phyloP scores from a whole-genome alignment of 257 asterid genomes.

The Gardenia jasminoides region DNA sequence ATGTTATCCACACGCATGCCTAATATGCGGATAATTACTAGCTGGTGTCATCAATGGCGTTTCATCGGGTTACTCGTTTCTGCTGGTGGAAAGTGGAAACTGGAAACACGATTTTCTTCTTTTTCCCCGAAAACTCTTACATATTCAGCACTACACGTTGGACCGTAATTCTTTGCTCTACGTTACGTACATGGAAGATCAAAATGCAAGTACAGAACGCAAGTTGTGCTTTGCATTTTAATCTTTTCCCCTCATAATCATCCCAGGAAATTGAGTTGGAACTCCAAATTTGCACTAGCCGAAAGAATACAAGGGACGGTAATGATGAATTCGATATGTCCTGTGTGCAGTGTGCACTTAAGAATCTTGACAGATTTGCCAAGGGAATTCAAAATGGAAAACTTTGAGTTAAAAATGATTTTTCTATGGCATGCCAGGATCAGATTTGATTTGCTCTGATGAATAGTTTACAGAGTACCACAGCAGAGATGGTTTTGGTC shows the following conservation, averaged over 20 bases:
- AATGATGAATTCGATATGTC: too few species aligned
- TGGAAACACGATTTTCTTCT: background rate
- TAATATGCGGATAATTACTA: background rate
- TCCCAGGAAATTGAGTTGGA: too few species aligned
- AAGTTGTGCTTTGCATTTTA: too few species aligned
- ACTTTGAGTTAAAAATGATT: background rate
- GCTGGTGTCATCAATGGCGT: background rate
- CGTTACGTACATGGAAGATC: too few species aligned
- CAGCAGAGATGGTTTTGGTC: background rate
- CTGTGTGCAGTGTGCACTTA: background rate
- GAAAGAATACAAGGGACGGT: too few species aligned
- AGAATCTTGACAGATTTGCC: background rate
- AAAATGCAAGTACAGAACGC: too few species aligned
- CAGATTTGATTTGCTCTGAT: slow-evolving; percentile 2
- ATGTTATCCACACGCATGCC: slow-evolving; percentile 25
- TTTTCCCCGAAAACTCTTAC: too few species aligned
- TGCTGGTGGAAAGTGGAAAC: background rate
- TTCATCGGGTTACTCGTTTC: background rate
- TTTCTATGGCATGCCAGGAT: background rate
- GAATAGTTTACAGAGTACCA: background rate
- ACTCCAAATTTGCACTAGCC: too few species aligned
- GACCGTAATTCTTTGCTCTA: too few species aligned
- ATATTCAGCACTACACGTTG: too few species aligned
- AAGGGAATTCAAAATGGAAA: background rate
- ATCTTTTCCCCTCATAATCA: too few species aligned